A percentile compares a stretch with the other conserved stretches of the same genome.
Conservation (phyloP, 2,329 filamentous ascomycete species). For the Cladophialophora chaetospira region DNA sequence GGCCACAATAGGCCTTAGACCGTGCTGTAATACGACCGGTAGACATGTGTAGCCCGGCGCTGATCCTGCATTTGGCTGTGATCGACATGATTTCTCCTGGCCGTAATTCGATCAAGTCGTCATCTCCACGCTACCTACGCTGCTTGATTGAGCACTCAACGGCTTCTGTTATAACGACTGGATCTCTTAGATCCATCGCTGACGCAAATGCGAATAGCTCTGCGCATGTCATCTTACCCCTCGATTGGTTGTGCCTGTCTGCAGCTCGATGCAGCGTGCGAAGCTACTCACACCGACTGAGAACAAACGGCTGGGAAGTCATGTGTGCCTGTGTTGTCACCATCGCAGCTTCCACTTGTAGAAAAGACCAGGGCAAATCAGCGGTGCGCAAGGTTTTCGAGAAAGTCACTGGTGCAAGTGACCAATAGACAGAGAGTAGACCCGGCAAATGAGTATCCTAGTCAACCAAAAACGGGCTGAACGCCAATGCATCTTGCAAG, state of each 20-base stretch:
- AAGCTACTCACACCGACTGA: conserved; percentile 13
- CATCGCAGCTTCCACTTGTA: conserved; percentile 2
- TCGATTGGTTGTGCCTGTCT: neutral
- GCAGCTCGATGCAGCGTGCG: neutral
- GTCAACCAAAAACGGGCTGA: neutral
- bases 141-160: neutral
- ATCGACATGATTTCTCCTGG: conserved; percentile 16
- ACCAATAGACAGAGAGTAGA: neutral
- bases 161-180: neutral
- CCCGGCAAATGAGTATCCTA: neutral
- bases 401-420: neutral
- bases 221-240: neutral
- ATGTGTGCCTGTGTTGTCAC: neutral
- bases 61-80: conserved; percentile 25
- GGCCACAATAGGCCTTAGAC: conserved; percentile 19
- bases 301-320: conserved; percentile 8
- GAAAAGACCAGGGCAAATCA: conserved; percentile 16
- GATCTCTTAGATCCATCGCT: conserved; percentile 11
- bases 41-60: conserved; percentile 27
- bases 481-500: neutral
- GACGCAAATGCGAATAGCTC: conserved; percentile 9
- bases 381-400: neutral
- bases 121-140: conserved; percentile 1
- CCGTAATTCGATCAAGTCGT: neutral
- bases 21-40: conserved; percentile 20